These are phyloP conservation scores for Forsythia suspensa DNA, from an alignment of 257 asterid genomes.

Conservation along the genomic window DNA sequence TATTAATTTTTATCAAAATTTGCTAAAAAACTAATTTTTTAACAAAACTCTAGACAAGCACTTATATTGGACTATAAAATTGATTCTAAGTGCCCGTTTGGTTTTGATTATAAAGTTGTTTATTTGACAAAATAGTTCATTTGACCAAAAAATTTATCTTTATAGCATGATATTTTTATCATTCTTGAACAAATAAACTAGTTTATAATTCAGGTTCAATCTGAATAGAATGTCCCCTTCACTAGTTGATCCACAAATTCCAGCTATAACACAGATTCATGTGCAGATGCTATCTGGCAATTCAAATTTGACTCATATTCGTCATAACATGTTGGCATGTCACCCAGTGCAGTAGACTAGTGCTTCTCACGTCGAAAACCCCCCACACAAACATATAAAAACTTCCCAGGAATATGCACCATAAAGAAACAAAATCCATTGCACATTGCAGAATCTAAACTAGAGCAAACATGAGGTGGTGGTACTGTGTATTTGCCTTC, in stretches of 20 bases:
- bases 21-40: no score
- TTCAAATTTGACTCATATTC: constrained; percentile 11
- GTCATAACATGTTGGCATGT: constrained; percentile 36
- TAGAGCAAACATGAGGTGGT: constrained; percentile 28
- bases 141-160: no score
- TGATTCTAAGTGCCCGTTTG: no score
- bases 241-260: neutral
- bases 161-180: no score
- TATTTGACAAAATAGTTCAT: no score
- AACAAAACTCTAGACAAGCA: no score
- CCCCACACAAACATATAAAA: constrained; percentile 11
- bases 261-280: neutral
- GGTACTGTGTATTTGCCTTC: neutral
- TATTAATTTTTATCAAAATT: no score
- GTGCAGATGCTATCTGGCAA: neutral
- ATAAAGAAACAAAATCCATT: neutral
- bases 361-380: constrained; percentile 46
- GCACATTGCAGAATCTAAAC: neutral
- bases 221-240: neutral
- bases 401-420: neutral
- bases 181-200: no score
- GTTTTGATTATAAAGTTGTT: no score
- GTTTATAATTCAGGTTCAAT: no score
- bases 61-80: no score
- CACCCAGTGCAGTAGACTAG: constrained; percentile 15